Conservation (phyloP, 108 stramenopile species). For the Nannochloropsis salina region DNA sequence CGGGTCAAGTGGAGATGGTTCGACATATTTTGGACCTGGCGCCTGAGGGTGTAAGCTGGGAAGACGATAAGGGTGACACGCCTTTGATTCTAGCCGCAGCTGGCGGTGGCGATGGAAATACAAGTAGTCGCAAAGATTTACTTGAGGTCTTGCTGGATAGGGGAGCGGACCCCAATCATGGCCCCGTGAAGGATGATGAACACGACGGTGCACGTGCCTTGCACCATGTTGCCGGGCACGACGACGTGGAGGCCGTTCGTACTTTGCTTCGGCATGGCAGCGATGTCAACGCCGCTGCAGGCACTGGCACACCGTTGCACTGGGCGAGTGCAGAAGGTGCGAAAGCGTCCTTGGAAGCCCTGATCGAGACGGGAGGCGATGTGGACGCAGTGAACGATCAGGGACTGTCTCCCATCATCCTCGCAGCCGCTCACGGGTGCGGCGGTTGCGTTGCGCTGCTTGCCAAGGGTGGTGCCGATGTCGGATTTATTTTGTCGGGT, state of each 20-base stretch:
- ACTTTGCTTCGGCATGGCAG: conserved; percentile 36
- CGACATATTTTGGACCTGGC: conserved; percentile 33
- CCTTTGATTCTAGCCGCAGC: conserved; percentile 39
- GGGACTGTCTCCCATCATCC: conserved; percentile 49
- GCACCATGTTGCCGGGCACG: conserved; percentile 54
- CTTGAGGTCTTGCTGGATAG: background rate
- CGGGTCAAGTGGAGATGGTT: conserved; percentile 31
- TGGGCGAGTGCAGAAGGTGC: conserved; percentile 56
- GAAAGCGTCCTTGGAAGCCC: conserved; percentile 24
- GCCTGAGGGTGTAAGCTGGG: conserved; percentile 24
- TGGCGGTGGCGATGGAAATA: conserved; percentile 27
- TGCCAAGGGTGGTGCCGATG: conserved; percentile 51
- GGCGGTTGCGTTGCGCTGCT: conserved; percentile 45
- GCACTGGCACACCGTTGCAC: conserved; percentile 52
- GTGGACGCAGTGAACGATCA: conserved; percentile 46
- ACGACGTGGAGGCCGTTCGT: conserved; percentile 33
- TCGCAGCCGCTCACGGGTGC: conserved; percentile 49
- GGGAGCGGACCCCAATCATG: conserved; percentile 25
- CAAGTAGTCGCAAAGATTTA: background rate
- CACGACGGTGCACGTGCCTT: conserved; percentile 48
- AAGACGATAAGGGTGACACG: conserved; percentile 43
- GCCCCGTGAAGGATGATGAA: conserved; percentile 42
- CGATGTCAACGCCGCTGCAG: conserved; percentile 40
- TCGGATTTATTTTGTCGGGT: conserved; percentile 48
- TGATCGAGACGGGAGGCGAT: conserved; percentile 41